Evolutionary conservation across 78 protist species (phyloP).

Genomic region (Pelomyxa schiedti): DNA sequence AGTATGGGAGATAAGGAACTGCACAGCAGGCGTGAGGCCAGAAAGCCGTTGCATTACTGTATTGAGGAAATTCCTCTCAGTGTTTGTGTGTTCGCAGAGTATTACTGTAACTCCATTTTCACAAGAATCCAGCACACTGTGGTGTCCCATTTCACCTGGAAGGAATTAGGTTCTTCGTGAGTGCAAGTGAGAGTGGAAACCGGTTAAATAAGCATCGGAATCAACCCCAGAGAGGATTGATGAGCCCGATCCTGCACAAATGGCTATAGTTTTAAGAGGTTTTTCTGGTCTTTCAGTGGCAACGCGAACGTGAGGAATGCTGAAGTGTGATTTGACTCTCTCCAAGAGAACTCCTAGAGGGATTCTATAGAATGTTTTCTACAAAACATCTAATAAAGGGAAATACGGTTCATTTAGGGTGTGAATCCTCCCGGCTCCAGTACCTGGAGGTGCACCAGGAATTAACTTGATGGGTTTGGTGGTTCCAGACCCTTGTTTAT

Average conservation of each 20-base stretch:
- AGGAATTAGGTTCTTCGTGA: no score
- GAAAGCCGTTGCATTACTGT: not conserved
- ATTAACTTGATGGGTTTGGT: not conserved
- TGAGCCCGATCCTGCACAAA: conserved; percentile 31
- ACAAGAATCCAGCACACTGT: conserved; percentile 9
- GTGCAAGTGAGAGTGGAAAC: no score
- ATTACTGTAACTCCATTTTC: conserved; percentile 1
- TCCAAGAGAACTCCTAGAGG: no score
- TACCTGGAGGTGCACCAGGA: not conserved
- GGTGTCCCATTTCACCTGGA: conserved; percentile 47
- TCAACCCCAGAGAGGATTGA: not conserved
- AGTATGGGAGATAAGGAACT: no score
- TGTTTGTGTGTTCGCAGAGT: conserved; percentile 34
- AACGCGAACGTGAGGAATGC: not conserved
- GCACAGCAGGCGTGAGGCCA: no score
- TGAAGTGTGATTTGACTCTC: not conserved
- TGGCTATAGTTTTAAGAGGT: not conserved
- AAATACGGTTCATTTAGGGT: not conserved
- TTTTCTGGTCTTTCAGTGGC: not conserved
- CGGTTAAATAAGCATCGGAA: conserved; percentile 3
- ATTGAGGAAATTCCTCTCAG: conserved; percentile 31
- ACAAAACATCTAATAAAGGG: not conserved
- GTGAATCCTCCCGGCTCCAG: not conserved
- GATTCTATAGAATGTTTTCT: no score
- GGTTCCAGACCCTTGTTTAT: not conserved